Evolutionary conservation across 2,329 filamentous ascomycete species (phyloP).

Genomic region (Phialophora chinensis): DNA sequence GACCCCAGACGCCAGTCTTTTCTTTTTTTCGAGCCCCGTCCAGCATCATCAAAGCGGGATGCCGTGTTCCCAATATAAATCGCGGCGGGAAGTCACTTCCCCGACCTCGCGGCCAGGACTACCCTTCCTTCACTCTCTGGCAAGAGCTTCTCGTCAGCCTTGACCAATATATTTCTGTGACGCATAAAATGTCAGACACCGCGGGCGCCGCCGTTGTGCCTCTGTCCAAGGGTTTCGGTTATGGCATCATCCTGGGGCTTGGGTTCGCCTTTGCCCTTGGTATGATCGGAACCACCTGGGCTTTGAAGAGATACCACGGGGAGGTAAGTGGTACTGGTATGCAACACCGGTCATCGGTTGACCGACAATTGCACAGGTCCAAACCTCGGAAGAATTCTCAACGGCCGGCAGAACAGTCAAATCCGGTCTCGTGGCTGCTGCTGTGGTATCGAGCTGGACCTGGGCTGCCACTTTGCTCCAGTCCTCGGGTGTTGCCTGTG

Average conservation of each 20-base stretch:
- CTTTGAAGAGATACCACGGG: slow-evolving; percentile 71
- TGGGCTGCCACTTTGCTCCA: slow-evolving; percentile 57
- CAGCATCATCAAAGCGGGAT: not conserved
- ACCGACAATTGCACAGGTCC: slow-evolving; percentile 58
- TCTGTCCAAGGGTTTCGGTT: slow-evolving; percentile 63
- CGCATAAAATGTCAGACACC: slow-evolving; percentile 24
- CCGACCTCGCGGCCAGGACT: not conserved
- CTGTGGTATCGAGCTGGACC: slow-evolving; percentile 92
- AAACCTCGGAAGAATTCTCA: slow-evolving; percentile 92
- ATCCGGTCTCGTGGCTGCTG: slow-evolving; percentile 82
- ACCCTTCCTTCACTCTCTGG: not conserved
- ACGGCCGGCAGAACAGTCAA: slow-evolving; percentile 89
- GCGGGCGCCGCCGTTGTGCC: slow-evolving; percentile 29
- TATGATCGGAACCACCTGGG: slow-evolving; percentile 75
- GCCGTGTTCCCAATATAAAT: slow-evolving; percentile 3
- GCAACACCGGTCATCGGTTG: not conserved
- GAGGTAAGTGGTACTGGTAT: slow-evolving; percentile 48
- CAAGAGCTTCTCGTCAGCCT: not conserved
- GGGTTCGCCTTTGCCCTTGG: slow-evolving; percentile 76
- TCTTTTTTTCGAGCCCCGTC: slow-evolving; percentile 10
- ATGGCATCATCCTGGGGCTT: slow-evolving; percentile 77
- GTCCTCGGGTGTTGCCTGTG: slow-evolving; percentile 75
- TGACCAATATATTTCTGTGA: not conserved
- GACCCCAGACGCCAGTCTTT: slow-evolving; percentile 14
- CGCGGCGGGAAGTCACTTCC: not conserved